A percentile compares a stretch with the other conserved stretches of the same genome.
Evolutionary conservation across 164 flowering plant genomes (phyloP).

Genomic region (Umbellularia californica): DNA sequence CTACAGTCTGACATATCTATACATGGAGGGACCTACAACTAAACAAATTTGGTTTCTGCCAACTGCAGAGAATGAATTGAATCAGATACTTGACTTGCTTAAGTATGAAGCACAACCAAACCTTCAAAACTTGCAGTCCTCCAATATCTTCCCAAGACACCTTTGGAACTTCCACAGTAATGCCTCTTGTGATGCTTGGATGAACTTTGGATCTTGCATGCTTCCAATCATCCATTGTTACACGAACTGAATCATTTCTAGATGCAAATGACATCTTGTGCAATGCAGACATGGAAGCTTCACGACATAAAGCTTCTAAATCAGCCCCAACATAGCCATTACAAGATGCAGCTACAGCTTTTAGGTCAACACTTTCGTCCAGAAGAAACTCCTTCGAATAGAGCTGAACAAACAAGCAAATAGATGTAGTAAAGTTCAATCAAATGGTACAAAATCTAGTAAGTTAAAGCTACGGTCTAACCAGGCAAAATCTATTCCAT

Average conservation of each 20-base stretch:
- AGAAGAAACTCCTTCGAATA: conserved; percentile 65
- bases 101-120: conserved; percentile 17
- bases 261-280: conserved; percentile 32
- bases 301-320: conserved; percentile 87
- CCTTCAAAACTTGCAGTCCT: conserved; percentile 84
- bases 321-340: conserved; percentile 98
- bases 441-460: background rate
- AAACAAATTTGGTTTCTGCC: background rate
- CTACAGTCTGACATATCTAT: background rate
- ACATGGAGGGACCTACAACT: background rate
- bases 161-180: conserved; percentile 81
- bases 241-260: conserved; percentile 19
- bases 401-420: conserved; percentile 44
- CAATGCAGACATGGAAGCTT: conserved; percentile 54
- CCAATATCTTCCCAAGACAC: conserved; percentile 97
- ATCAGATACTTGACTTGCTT: background rate
- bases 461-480: background rate
- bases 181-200: conserved; percentile 94
- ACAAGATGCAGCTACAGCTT: conserved; percentile 76
- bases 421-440: background rate
- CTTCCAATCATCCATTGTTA: conserved; percentile 73
- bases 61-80: background rate
- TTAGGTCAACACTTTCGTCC: conserved; percentile 55
- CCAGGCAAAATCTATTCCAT: no score
- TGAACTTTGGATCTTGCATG: conserved; percentile 68